phyloP scores from a whole-genome alignment of 2,329 filamentous ascomycete genomes.

The Ceratocystis variospora region DNA sequence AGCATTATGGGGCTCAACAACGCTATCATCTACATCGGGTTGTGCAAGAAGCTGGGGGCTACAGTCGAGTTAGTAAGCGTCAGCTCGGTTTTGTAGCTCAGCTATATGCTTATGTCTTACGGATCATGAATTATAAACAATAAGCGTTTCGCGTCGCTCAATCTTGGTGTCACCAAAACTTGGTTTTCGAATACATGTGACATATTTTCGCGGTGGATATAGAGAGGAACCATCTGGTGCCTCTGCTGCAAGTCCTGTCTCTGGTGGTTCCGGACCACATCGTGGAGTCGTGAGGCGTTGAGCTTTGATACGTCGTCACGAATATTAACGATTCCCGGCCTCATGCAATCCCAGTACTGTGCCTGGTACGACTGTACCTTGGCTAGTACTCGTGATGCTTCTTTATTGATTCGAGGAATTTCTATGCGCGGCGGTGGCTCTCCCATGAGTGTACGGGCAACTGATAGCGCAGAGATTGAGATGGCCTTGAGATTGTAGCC shows the following conservation, averaged over 20 bases:
- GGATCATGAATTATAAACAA: conserved; percentile 86
- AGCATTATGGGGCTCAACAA: conserved; percentile 67
- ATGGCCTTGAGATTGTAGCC: conserved; percentile 93
- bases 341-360: conserved; percentile 78
- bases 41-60: conserved; percentile 59
- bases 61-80: conserved; percentile 3
- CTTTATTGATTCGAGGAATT: conserved; percentile 43
- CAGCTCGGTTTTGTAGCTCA: neutral
- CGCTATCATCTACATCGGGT: conserved; percentile 55
- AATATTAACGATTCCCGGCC: conserved; percentile 48
- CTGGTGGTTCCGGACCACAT: conserved; percentile 68
- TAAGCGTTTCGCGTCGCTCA: conserved; percentile 52
- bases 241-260: conserved; percentile 55
- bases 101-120: conserved; percentile 33
- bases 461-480: conserved; percentile 78
- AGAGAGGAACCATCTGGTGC: conserved; percentile 65
- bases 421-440: conserved; percentile 61
- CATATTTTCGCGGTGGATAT: conserved; percentile 59
- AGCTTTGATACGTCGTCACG: conserved; percentile 38
- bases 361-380: conserved; percentile 48
- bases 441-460: conserved; percentile 87
- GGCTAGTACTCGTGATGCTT: conserved; percentile 42
- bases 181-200: conserved; percentile 74
- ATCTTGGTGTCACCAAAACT: conserved; percentile 63
- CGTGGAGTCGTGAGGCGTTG: conserved; percentile 55